Percentiles rank a stretch among this genome's conserved stretches.
These are phyloP conservation scores for Tolypocladium cylindrosporum DNA, from an alignment of 2,329 filamentous ascomycete species.

Conservation along the genomic window DNA sequence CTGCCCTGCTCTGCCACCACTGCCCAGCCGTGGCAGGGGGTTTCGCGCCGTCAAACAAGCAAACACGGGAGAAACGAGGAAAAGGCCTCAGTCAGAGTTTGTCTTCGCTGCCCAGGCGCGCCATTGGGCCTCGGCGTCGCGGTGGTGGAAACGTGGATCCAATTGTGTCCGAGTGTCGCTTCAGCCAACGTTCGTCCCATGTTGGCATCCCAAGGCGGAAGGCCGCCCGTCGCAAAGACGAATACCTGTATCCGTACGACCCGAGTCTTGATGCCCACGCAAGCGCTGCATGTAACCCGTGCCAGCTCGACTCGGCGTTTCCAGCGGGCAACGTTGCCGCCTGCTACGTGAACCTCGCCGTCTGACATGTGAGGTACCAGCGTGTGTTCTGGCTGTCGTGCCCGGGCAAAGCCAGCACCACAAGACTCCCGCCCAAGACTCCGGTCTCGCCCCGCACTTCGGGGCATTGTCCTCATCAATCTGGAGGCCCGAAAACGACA, in stretches of 20 bases:
- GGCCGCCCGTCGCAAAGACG: background rate
- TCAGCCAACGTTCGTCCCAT: background rate
- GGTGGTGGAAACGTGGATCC: background rate
- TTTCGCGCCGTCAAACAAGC: background rate
- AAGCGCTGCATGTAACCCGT: background rate
- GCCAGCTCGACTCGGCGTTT: background rate
- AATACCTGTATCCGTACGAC: background rate
- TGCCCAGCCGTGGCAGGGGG: background rate
- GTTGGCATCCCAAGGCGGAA: background rate
- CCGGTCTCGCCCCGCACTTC: background rate
- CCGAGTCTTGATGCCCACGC: background rate
- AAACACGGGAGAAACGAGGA: background rate
- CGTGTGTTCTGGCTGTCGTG: background rate
- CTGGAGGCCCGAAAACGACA: background rate
- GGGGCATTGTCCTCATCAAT: background rate
- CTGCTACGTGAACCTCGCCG: background rate
- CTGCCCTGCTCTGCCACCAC: background rate
- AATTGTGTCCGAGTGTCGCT: background rate
- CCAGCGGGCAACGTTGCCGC: background rate
- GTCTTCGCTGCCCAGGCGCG: background rate
- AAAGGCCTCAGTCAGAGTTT: background rate
- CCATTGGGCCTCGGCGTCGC: background rate
- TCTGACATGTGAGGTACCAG: background rate
- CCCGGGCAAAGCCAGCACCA: background rate
- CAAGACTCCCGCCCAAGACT: no score